Evolutionary conservation across 768 basidiomycete species (phyloP).

Genomic region (Leccinum uliginosum): DNA sequence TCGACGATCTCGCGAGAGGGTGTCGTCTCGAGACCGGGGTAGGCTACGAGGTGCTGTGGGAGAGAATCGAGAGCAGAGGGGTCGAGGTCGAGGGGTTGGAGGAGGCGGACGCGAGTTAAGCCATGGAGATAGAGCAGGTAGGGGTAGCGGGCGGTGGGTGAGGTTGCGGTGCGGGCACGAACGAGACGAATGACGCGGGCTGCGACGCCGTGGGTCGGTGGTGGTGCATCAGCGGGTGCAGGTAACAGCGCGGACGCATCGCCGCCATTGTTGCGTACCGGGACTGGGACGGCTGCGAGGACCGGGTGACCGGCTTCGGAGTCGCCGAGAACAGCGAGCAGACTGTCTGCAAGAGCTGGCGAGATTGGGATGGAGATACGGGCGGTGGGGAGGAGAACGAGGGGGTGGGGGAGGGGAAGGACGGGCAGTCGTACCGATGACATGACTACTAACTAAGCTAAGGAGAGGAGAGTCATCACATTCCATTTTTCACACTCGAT

Average conservation of each 20-base stretch:
- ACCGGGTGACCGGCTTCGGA: constrained; percentile 61
- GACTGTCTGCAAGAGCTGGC: constrained; percentile 54
- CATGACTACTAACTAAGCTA: constrained; percentile 15
- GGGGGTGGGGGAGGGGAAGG: constrained; percentile 65
- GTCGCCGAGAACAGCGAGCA: constrained; percentile 65
- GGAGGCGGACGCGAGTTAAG: constrained; percentile 58
- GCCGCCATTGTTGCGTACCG: constrained; percentile 20
- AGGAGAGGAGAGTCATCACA: neutral
- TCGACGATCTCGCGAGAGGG: constrained; percentile 55
- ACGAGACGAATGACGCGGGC: constrained; percentile 70
- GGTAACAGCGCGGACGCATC: constrained; percentile 4
- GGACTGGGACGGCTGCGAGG: constrained; percentile 62
- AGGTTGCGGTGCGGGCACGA: constrained; percentile 45
- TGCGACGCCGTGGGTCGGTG: constrained; percentile 61
- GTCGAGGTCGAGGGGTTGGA: constrained; percentile 33
- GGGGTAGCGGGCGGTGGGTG: constrained; percentile 42
- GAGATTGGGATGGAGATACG: constrained; percentile 65
- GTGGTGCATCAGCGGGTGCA: constrained; percentile 9
- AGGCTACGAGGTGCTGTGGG: constrained; percentile 42
- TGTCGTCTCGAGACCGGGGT: constrained; percentile 36
- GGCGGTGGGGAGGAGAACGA: constrained; percentile 71
- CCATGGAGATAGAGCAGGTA: constrained; percentile 73
- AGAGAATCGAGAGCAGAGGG: constrained; percentile 30
- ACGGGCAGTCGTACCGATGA: constrained; percentile 51
- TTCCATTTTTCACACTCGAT: constrained; percentile 3